Percentiles rank a stretch among this genome's conserved stretches.
These are phyloP conservation scores for Aureobasidium sp. DNA, from an alignment of 2,329 filamentous ascomycete species.

Conservation along the genomic window DNA sequence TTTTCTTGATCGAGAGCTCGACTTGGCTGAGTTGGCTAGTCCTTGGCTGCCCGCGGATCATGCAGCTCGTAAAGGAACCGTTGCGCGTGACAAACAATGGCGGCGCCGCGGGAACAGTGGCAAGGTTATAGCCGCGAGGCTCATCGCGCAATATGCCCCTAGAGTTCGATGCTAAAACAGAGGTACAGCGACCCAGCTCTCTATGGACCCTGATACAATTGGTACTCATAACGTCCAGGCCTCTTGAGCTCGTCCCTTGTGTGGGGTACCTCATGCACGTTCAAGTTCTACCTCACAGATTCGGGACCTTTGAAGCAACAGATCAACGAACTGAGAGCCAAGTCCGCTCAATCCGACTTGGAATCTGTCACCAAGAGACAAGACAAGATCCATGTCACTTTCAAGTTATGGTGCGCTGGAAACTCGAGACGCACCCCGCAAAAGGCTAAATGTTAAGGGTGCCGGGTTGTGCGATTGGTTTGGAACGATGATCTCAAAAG, in stretches of 20 bases:
- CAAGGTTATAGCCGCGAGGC: background rate
- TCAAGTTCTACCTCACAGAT: background rate
- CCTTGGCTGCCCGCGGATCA: constrained; percentile 6
- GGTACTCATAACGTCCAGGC: background rate
- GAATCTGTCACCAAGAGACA: background rate
- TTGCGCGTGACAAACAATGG: constrained; percentile 5
- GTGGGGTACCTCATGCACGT: background rate
- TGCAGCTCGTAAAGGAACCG: background rate
- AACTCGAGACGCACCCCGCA: background rate
- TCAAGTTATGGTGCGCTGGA: background rate
- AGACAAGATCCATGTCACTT: background rate
- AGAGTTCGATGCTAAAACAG: background rate
- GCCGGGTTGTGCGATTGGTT: background rate
- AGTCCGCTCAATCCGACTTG: background rate
- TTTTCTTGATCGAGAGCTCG: background rate
- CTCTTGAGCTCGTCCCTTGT: background rate
- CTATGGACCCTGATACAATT: background rate
- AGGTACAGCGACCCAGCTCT: background rate
- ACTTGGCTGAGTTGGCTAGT: constrained; percentile 6
- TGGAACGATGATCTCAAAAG: background rate
- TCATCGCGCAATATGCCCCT: background rate
- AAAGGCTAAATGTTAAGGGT: background rate
- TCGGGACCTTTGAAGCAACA: background rate
- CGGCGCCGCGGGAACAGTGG: background rate
- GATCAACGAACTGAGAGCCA: background rate